Conservation (phyloP, 1,139 yeast species). For the Suhomyces bolitotheri region DNA sequence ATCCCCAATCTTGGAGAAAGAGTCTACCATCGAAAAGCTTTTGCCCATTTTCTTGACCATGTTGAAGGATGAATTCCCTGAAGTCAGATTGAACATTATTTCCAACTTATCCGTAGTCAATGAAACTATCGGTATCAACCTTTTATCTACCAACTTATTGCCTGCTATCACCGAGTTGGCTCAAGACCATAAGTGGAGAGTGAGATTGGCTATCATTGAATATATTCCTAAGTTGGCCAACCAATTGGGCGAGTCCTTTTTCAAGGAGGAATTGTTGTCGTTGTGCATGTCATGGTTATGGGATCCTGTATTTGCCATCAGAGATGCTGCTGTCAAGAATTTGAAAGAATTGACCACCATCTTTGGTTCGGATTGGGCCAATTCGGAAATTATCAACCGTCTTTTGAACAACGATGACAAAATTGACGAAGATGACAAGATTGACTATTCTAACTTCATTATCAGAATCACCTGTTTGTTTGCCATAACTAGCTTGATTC, state of each 20-base stretch:
- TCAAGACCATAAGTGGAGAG: slow-evolving; percentile 97
- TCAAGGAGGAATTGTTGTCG: slow-evolving; percentile 86
- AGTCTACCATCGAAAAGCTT: slow-evolving; percentile 76
- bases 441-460: slow-evolving; percentile 67
- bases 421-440: slow-evolving; percentile 41
- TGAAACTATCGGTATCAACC: slow-evolving; percentile 89
- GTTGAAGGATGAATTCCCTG: slow-evolving; percentile 97
- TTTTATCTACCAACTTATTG: slow-evolving; percentile 79
- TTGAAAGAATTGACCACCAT: slow-evolving; percentile 76
- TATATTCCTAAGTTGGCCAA: slow-evolving; percentile 95
- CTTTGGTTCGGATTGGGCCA: slow-evolving; percentile 95
- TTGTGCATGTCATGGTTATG: slow-evolving; percentile 96
- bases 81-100: slow-evolving; percentile 90
- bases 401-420: slow-evolving; percentile 46
- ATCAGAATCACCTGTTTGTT: slow-evolving; percentile 89
- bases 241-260: slow-evolving; percentile 90
- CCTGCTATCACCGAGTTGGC: slow-evolving; percentile 98
- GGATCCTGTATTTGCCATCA: slow-evolving; percentile 95
- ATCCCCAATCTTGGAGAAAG: slow-evolving; percentile 85
- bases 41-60: slow-evolving; percentile 88
- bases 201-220: slow-evolving; percentile 93
- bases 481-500: slow-evolving; percentile 78
- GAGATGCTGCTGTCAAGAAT: slow-evolving; percentile 93
- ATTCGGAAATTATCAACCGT: slow-evolving; percentile 76
- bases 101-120: slow-evolving; percentile 89